Conservation (phyloP, 73 alveolate genomes). For the Paraurostyla sp. region DNA sequence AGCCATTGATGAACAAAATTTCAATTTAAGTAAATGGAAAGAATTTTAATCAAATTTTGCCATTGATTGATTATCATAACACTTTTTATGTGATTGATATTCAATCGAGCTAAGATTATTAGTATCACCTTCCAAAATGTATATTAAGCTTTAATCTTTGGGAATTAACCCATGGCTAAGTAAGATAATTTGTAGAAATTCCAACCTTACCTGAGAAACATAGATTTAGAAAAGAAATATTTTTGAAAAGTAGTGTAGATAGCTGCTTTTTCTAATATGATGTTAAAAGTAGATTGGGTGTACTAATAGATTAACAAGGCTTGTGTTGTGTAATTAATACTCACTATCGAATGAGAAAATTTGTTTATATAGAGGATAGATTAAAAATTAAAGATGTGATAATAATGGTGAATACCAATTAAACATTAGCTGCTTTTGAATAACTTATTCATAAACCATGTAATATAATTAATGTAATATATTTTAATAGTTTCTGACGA, state of each 20-base stretch:
- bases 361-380: slow-evolving; percentile 24
- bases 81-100: background rate
- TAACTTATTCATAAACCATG: slow-evolving; percentile 3
- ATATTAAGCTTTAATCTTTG: background rate
- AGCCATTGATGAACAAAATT: background rate
- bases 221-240: background rate
- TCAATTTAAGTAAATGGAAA: background rate
- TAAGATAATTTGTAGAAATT: background rate
- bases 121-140: background rate
- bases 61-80: background rate
- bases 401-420: background rate
- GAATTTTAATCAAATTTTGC: background rate
- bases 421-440: background rate
- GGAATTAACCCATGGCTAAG: background rate
- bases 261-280: background rate
- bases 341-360: slow-evolving; percentile 17
- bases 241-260: background rate
- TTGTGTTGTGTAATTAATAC: slow-evolving; percentile 11
- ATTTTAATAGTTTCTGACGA: background rate
- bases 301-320: slow-evolving; percentile 4
- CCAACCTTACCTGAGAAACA: slow-evolving; percentile 11
- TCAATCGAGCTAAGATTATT: too few relatives aligned
- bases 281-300: background rate
- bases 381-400: slow-evolving; percentile 13
- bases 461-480: background rate